phyloP scores from a whole-genome alignment of 1,139 yeast species.

The Geotrichum candidum region DNA sequence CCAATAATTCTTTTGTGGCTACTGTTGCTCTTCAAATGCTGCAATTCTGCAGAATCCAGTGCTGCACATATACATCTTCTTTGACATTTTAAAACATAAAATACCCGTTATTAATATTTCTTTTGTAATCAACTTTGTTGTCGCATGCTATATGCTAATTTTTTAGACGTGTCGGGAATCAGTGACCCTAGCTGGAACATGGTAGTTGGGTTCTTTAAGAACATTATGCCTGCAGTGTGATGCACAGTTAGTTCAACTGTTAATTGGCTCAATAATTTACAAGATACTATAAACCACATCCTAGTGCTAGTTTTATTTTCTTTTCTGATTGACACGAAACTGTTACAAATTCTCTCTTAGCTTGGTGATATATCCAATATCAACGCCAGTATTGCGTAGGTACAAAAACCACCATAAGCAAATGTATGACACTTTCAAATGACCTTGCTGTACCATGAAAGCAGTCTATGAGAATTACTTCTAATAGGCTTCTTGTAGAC shows the following conservation, averaged over 20 bases:
- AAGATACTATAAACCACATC: neutral
- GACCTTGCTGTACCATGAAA: no score
- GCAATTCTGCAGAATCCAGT: neutral
- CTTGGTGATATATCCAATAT: no score
- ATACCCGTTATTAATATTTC: neutral
- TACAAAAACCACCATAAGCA: no score
- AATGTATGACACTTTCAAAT: no score
- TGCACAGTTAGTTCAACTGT: neutral
- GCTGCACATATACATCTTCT: neutral
- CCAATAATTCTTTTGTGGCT: neutral
- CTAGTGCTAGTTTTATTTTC: no score
- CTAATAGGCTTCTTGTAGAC: no score
- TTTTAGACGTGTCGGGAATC: neutral
- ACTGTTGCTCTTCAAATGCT: neutral
- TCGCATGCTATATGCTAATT: neutral
- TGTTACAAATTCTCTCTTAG: no score
- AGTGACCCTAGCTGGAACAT: neutral
- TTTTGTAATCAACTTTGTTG: neutral
- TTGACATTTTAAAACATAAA: neutral
- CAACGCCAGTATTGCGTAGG: no score
- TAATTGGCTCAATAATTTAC: neutral
- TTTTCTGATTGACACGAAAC: no score
- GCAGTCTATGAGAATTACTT: no score
- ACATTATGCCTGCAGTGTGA: neutral
- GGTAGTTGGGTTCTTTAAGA: neutral